Evolutionary conservation across 73 alveolate genomes (phyloP).

Genomic region (Tetrahymena malaccensis): DNA sequence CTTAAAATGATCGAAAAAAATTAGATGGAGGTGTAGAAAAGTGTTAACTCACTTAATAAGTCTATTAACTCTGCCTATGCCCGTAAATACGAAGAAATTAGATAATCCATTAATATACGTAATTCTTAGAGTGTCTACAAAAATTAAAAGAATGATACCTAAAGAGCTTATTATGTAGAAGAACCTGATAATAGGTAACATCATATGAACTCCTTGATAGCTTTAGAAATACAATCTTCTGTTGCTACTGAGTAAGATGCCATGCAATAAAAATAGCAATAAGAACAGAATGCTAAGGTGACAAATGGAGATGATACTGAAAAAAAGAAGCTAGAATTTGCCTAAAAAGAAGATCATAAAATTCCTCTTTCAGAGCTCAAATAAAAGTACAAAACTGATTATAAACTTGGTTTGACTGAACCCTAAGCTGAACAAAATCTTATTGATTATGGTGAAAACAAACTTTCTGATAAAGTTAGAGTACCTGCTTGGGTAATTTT

Average conservation of each 20-base stretch:
- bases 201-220: background rate
- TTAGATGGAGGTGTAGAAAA: too few relatives aligned
- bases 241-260: background rate
- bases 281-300: background rate
- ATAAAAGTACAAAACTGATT: conserved; percentile 13
- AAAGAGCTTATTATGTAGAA: background rate
- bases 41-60: too few relatives aligned
- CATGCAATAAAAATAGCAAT: background rate
- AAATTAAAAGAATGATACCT: background rate
- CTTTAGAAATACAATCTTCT: too few relatives aligned
- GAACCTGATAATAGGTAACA: background rate
- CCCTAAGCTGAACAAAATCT: conserved; percentile 35
- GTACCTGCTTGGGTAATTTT: conserved; percentile 67
- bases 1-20: too few relatives aligned
- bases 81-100: background rate
- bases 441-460: conserved; percentile 67
- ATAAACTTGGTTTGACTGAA: conserved; percentile 22
- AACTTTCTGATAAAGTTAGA: conserved; percentile 69
- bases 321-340: conserved; percentile 17
- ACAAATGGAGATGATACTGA: background rate
- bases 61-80: background rate
- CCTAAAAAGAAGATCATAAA: conserved; percentile 48
- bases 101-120: background rate
- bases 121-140: background rate
- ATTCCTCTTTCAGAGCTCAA: conserved; percentile 8